Evolutionary conservation across 2,329 filamentous ascomycete species (phyloP).

Genomic region (Chaetoscypha palmicola): DNA sequence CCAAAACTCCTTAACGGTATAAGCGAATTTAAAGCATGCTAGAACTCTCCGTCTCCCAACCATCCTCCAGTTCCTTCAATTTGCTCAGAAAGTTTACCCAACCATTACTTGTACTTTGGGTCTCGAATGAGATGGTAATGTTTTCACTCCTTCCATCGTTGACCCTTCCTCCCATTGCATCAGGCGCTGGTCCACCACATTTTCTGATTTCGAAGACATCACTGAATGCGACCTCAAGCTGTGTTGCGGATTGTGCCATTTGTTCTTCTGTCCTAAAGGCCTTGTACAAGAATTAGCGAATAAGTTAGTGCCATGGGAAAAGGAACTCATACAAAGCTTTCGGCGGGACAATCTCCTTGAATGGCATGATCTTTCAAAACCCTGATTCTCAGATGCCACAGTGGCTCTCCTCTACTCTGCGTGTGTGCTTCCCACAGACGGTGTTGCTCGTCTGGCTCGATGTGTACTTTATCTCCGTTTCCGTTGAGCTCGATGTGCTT

Average conservation of each 20-base stretch:
- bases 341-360: conserved; percentile 18
- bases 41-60: conserved; percentile 17
- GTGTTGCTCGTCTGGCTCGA: conserved; percentile 17
- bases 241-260: conserved; percentile 20
- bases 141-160: conserved; percentile 24
- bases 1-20: no score
- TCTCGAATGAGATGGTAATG: conserved; percentile 23
- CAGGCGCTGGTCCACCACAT: conserved; percentile 19
- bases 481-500: conserved; percentile 14
- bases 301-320: conserved; percentile 3
- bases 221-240: conserved; percentile 23
- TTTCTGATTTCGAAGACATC: conserved; percentile 19
- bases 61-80: conserved; percentile 18
- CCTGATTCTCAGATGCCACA: conserved; percentile 22
- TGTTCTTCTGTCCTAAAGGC: conserved; percentile 22
- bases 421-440: conserved; percentile 19
- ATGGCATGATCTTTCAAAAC: conserved; percentile 22
- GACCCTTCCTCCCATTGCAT: conserved; percentile 23
- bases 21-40: conserved; percentile 10
- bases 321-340: conserved; percentile 19
- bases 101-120: conserved; percentile 11
- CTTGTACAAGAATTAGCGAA: conserved; percentile 10
- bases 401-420: conserved; percentile 10
- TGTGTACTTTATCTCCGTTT: conserved; percentile 19
- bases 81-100: conserved; percentile 19